A percentile compares a stretch with the other conserved stretches of the same genome.
Evolutionary conservation across 768 basidiomycete genomes (phyloP).

Genomic region (Leccinum rimulosum): DNA sequence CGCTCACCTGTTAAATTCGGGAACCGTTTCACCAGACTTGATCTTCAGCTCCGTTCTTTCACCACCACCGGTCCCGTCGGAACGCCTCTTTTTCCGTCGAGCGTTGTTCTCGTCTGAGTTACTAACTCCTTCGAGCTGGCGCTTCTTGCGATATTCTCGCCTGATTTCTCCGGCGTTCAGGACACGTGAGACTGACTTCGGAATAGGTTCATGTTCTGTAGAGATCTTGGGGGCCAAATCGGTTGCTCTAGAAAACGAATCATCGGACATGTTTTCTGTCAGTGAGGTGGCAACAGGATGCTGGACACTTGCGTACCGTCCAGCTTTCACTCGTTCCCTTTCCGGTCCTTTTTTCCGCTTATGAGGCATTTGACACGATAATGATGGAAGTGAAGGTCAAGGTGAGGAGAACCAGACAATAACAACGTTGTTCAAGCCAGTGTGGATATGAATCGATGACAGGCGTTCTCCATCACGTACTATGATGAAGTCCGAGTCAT

Average conservation of each 20-base stretch:
- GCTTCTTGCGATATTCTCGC: constrained; percentile 54
- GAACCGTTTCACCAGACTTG: constrained; percentile 65
- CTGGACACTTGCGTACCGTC: constrained; percentile 37
- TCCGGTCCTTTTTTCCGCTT: constrained; percentile 57
- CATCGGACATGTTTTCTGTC: neutral
- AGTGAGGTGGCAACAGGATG: neutral
- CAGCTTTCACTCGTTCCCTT: constrained; percentile 41
- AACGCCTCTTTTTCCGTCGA: constrained; percentile 30
- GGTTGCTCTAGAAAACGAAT: constrained; percentile 38
- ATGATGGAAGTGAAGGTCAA: constrained; percentile 14
- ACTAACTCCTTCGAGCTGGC: constrained; percentile 29
- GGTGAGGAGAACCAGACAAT: constrained; percentile 4
- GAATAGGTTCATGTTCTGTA: constrained; percentile 56
- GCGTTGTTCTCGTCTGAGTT: constrained; percentile 25
- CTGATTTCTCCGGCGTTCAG: constrained; percentile 61
- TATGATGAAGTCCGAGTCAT: constrained; percentile 11
- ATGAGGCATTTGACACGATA: constrained; percentile 54
- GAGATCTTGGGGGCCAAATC: constrained; percentile 49
- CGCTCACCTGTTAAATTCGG: constrained; percentile 72
- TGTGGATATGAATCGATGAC: neutral
- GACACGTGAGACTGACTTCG: constrained; percentile 65
- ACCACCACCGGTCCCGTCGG: constrained; percentile 17
- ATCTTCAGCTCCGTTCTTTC: constrained; percentile 42
- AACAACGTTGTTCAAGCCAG: constrained; percentile 13
- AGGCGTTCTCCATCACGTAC: neutral